Evolutionary conservation across 768 basidiomycete genomes (phyloP), one percentile per base, ranked within the genome.

Genomic region (Phallus indusiatus): DNA sequence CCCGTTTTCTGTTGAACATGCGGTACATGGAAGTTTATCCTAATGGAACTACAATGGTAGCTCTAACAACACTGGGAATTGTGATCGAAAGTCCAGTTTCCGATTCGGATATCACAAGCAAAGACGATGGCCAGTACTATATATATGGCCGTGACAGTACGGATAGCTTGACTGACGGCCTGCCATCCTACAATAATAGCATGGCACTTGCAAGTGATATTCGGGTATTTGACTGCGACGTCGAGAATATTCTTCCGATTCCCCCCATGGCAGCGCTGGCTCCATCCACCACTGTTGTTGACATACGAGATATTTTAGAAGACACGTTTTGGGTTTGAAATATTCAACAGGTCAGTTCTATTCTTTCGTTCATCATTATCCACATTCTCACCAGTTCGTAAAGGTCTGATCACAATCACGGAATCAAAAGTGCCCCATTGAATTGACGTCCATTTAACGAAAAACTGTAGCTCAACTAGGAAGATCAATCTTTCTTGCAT

Each of bases 11-110:
- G 3, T 21, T 56, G 11, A 47, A 56, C 46, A 56, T 56, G 55
- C 55, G 55, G 10, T 56, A 49, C 34, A 56, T 56, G 55, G 55
- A 49, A 18, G 55, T 56, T n/a, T 47, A 56, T 42, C 55, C 55
- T 11, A 56, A 56, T 14, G 46, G 55, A 20, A 56, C 55, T 14
- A 56, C 46, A 28, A 48, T 22, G 35, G 47, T 56, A 46, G 55
- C 46, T 7, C 47, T 56, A 24, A 56, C 55, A 12, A 56, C 55
- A 2, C 4, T 56, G 47, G 55, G 28, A 5, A 33, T 56, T 8
- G 34, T 48, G 16, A 28, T 49, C 20, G 55, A 56, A n/a, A 42
- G n/a, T 11, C 42, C 42, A 42, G 42, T 42, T n/a, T 14, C n/a
- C n/a, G 42, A 28, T 28, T 28, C 28, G 28, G 28, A 42, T 42